phyloP scores from a whole-genome alignment of 352 stramenopile species.

The Pythium aristosporum region DNA sequence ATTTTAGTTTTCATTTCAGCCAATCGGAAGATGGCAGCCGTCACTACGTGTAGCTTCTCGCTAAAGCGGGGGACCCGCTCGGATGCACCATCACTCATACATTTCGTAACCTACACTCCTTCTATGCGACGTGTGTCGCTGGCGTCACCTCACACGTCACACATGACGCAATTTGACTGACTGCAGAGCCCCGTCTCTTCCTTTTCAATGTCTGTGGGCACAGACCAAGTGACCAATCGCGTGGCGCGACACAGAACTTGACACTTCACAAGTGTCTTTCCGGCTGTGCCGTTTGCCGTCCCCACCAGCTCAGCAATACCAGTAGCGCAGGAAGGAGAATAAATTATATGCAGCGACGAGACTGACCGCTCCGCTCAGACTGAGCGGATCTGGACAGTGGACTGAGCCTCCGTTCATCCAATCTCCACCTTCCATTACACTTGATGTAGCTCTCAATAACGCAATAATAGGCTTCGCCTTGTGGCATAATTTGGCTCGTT shows the following conservation, averaged over 20 bases:
- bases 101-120: too few species aligned
- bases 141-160: constrained; percentile 2
- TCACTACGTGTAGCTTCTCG: neutral
- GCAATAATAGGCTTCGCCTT: neutral
- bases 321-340: too few species aligned
- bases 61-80: constrained; percentile 5
- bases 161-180: neutral
- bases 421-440: too few species aligned
- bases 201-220: constrained; percentile 11
- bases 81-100: neutral
- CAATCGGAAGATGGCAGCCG: neutral
- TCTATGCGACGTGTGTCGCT: neutral
- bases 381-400: too few species aligned
- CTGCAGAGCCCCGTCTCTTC: neutral
- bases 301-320: neutral
- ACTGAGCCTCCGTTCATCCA: too few species aligned
- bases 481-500: too few species aligned
- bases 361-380: too few species aligned
- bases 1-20: neutral
- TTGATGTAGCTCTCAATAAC: too few species aligned
- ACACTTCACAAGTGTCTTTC: neutral
- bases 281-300: too few species aligned
- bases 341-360: too few species aligned
- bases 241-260: neutral
- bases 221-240: constrained; percentile 14